phyloP scores from a whole-genome alignment of 2,329 filamentous ascomycete species.

The Calonectria leucothoes region DNA sequence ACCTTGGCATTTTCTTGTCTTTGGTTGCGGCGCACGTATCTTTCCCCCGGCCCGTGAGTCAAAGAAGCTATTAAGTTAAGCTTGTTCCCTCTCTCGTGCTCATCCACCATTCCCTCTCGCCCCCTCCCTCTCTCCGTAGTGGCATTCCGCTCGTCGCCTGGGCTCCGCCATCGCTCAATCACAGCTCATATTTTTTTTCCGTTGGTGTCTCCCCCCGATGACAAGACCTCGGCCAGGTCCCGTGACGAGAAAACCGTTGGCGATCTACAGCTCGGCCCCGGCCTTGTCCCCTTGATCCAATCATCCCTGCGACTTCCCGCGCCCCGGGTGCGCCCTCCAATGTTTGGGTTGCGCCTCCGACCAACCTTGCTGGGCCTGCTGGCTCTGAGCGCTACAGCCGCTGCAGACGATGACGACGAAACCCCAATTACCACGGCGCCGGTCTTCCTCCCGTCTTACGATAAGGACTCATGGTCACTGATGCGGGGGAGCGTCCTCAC shows the following conservation, averaged over 20 bases:
- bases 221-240: not conserved
- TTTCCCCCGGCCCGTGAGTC: not conserved
- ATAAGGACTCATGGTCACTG: conserved; percentile 54
- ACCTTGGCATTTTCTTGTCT: conserved; percentile 35
- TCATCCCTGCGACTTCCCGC: conserved; percentile 22
- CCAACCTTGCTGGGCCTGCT: conserved; percentile 41
- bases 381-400: conserved; percentile 37
- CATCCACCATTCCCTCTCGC: not conserved
- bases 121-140: not conserved
- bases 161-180: not conserved
- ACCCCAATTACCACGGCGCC: conserved; percentile 54
- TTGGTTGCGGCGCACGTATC: not conserved
- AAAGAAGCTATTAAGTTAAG: conserved; percentile 9
- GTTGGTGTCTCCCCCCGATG: not conserved
- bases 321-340: conserved; percentile 12
- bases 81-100: not conserved
- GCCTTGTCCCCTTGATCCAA: not conserved
- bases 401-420: conserved; percentile 29
- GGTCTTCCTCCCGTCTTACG: conserved; percentile 59
- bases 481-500: conserved; percentile 59
- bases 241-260: conserved; percentile 5
- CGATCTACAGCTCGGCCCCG: not conserved
- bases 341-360: conserved; percentile 20
- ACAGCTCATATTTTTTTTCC: not conserved
- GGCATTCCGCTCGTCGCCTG: not conserved